Conservation (phyloP, 78 protist genomes). For the Emiliania huxleyi region DNA sequence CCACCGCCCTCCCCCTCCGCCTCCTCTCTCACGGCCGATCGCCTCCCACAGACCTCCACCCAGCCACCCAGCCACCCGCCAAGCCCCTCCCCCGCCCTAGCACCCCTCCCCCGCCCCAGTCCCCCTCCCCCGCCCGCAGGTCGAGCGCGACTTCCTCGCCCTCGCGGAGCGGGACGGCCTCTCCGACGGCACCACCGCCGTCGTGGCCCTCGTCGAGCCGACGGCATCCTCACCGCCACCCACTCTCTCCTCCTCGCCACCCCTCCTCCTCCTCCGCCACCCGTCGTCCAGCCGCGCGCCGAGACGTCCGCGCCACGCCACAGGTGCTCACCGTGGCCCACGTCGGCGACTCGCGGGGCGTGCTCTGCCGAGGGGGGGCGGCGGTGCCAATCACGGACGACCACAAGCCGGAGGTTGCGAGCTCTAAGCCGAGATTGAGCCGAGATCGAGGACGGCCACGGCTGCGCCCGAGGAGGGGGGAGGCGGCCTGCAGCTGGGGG, state of each 20-base stretch:
- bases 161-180: not conserved
- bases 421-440: too few relatives aligned
- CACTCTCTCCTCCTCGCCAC: too few relatives aligned
- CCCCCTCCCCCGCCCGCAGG: too few relatives aligned
- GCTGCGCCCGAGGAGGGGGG: too few relatives aligned
- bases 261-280: too few relatives aligned
- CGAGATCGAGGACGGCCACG: too few relatives aligned
- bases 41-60: not conserved
- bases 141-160: not conserved
- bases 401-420: constrained; percentile 53
- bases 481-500: too few relatives aligned
- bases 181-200: not conserved
- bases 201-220: not conserved
- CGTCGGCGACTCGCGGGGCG: constrained; percentile 62
- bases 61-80: not conserved
- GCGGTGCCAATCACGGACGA: constrained; percentile 34
- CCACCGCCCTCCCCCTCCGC: not conserved
- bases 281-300: too few relatives aligned
- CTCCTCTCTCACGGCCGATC: not conserved
- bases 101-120: not conserved
- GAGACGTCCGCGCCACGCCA: too few relatives aligned
- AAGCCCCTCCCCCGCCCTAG: not conserved
- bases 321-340: constrained; percentile 32
- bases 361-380: constrained; percentile 54
- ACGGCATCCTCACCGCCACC: not conserved